phyloP scores from a whole-genome alignment of 352 stramenopile species.

The Phytophthora melonis region DNA sequence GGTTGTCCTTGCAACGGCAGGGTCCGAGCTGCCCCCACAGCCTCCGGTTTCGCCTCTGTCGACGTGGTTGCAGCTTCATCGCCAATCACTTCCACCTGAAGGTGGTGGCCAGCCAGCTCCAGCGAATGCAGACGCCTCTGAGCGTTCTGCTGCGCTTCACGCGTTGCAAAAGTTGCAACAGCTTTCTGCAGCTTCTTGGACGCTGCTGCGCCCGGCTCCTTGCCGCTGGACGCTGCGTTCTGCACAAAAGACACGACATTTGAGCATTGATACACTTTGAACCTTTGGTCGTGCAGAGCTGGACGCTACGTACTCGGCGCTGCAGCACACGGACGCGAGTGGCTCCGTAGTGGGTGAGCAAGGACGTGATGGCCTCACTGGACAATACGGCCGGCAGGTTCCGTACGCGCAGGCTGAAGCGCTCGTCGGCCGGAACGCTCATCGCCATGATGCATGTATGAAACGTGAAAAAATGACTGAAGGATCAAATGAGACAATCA shows the following conservation, averaged over 20 bases:
- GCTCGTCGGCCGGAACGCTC: slow-evolving; percentile 12
- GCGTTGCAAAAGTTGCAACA: slow-evolving; percentile 55
- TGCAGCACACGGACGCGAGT: slow-evolving; percentile 53
- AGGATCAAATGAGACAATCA: background rate
- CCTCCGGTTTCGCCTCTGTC: slow-evolving; percentile 15
- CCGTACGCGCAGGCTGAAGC: slow-evolving; percentile 57
- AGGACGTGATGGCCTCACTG: slow-evolving; percentile 56
- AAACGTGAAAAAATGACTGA: background rate
- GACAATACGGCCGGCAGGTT: slow-evolving; percentile 72
- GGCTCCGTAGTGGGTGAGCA: slow-evolving; percentile 73
- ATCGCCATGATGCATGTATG: background rate
- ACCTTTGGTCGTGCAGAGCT: background rate
- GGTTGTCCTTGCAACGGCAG: slow-evolving; percentile 20
- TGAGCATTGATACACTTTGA: slow-evolving; percentile 15
- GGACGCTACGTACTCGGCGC: slow-evolving; percentile 34
- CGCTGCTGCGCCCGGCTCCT: slow-evolving; percentile 38
- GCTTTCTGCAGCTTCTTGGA: slow-evolving; percentile 45
- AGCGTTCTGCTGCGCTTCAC: slow-evolving; percentile 45
- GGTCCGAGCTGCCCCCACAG: background rate
- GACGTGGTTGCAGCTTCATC: slow-evolving; percentile 18
- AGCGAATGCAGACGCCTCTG: slow-evolving; percentile 53
- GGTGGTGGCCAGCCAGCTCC: slow-evolving; percentile 61
- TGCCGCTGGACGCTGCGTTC: slow-evolving; percentile 38
- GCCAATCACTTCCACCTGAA: slow-evolving; percentile 47
- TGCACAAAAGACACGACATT: slow-evolving; percentile 19